Conservation (phyloP, 1,139 yeast genomes). For the Debaryomycetaceae sp. region DNA sequence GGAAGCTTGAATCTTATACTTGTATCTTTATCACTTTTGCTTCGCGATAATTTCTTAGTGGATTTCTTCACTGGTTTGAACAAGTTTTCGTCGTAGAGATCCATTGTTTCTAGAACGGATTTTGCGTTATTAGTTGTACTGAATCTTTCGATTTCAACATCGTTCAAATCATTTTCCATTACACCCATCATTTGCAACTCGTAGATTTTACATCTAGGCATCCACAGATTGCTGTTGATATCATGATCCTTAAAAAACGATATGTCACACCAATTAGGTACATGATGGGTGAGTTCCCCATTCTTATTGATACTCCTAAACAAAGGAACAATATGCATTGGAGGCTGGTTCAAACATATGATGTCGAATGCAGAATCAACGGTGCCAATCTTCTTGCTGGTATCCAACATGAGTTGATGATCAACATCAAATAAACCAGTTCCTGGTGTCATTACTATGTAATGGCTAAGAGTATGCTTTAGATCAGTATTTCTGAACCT, state of each 20-base stretch:
- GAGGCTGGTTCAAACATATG: slow-evolving; percentile 85
- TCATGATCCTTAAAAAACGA: slow-evolving; percentile 72
- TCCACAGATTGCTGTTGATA: slow-evolving; percentile 64
- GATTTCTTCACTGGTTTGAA: slow-evolving; percentile 31
- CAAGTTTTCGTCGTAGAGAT: slow-evolving; percentile 53
- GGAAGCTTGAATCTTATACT: slow-evolving; percentile 1
- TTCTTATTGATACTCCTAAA: slow-evolving; percentile 57
- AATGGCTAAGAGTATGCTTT: slow-evolving; percentile 82
- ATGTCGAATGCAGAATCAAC: slow-evolving; percentile 87
- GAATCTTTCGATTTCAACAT: slow-evolving; percentile 59
- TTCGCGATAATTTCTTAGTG: not conserved
- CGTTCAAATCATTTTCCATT: slow-evolving; percentile 81
- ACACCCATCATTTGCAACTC: slow-evolving; percentile 98
- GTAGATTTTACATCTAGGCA: slow-evolving; percentile 88
- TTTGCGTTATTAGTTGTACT: slow-evolving; percentile 23
- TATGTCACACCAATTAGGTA: slow-evolving; percentile 93
- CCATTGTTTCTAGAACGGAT: slow-evolving; percentile 52
- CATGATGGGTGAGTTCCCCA: slow-evolving; percentile 65
- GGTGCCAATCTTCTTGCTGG: slow-evolving; percentile 71
- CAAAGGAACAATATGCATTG: slow-evolving; percentile 86
- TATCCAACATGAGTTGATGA: slow-evolving; percentile 67
- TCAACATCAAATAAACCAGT: slow-evolving; percentile 93
- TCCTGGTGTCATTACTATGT: slow-evolving; percentile 85
- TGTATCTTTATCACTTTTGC: not conserved
- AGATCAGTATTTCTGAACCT: slow-evolving; percentile 84